Conservation (phyloP, 2,329 filamentous ascomycete genomes). For the Cordyceps cicadae region DNA sequence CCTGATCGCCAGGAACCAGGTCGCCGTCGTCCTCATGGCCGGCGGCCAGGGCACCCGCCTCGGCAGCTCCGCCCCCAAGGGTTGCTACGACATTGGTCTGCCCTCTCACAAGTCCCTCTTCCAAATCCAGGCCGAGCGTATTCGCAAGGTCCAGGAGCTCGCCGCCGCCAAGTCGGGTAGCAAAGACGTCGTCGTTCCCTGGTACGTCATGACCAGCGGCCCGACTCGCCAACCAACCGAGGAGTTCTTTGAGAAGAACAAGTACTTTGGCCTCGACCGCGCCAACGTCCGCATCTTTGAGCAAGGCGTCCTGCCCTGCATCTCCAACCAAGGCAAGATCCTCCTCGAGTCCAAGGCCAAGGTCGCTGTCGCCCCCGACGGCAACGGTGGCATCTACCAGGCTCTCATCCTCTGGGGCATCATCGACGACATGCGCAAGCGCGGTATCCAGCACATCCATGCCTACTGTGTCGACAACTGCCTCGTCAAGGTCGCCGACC, state of each 20-base stretch:
- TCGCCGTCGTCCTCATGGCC: constrained; percentile 89
- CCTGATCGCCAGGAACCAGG: constrained; percentile 66
- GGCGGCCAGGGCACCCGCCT: constrained; percentile 92
- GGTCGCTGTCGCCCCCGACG: constrained; percentile 91
- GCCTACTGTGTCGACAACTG: constrained; percentile 99
- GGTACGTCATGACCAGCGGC: constrained; percentile 99
- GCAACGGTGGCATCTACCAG: constrained; percentile 94
- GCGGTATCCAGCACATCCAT: constrained; percentile 90
- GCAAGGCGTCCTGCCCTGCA: constrained; percentile 92
- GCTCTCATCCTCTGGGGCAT: constrained; percentile 75
- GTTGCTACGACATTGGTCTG: constrained; percentile 93
- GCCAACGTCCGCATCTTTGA: constrained; percentile 90
- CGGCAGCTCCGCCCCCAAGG: constrained; percentile 92
- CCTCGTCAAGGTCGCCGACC: constrained; percentile 97
- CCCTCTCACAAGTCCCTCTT: constrained; percentile 91
- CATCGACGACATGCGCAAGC: constrained; percentile 77
- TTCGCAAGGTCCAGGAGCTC: constrained; percentile 74
- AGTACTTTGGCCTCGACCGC: constrained; percentile 80
- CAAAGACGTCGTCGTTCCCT: constrained; percentile 63
- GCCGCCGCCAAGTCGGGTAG: constrained; percentile 59
- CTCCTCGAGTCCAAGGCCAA: constrained; percentile 82
- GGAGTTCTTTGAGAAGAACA: constrained; percentile 81
- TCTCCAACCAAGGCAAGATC: constrained; percentile 97
- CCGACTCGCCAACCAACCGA: constrained; percentile 89
- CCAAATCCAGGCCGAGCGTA: constrained; percentile 94